Conservation (phyloP, 1,284 basidiomycete species). For the Cryptococcus sp. region DNA sequence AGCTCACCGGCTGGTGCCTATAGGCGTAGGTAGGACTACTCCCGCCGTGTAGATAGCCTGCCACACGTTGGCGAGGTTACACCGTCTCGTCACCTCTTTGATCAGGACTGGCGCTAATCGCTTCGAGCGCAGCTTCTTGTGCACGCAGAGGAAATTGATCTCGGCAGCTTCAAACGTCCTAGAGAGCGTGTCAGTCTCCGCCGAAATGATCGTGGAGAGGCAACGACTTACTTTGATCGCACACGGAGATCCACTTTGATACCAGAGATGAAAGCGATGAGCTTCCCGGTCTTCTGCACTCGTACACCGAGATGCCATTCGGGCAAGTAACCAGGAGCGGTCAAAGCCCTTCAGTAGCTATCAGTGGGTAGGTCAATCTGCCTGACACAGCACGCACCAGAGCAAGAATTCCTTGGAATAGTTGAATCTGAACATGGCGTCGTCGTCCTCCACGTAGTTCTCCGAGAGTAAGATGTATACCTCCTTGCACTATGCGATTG, state of each 20-base stretch:
- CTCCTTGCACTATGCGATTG: constrained; percentile 70
- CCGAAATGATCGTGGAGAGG: neutral
- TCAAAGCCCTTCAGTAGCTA: constrained; percentile 72
- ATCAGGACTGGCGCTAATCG: constrained; percentile 95
- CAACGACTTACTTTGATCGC: constrained; percentile 67
- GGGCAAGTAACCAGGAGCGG: constrained; percentile 86
- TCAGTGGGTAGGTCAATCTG: constrained; percentile 13
- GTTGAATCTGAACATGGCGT: constrained; percentile 93
- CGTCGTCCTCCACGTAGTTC: constrained; percentile 97
- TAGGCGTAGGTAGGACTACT: constrained; percentile 84
- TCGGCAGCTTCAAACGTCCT: constrained; percentile 77
- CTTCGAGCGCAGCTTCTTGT: constrained; percentile 96
- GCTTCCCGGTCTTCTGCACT: constrained; percentile 82
- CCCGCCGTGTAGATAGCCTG: constrained; percentile 98
- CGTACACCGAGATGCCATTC: constrained; percentile 97
- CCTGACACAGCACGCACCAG: constrained; percentile 63
- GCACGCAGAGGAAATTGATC: constrained; percentile 97
- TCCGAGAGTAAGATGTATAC: constrained; percentile 88
- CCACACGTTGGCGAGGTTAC: constrained; percentile 86
- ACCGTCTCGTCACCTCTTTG: constrained; percentile 95
- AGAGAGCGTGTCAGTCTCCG: neutral
- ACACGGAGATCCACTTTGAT: constrained; percentile 82
- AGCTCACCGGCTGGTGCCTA: constrained; percentile 73
- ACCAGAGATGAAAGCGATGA: constrained; percentile 98
- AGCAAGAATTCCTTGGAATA: constrained; percentile 93